Evolutionary conservation across 192 early-diverging fungal species (phyloP), one percentile per base, ranked within the genome.

Genomic region (Coemansia sp.): DNA sequence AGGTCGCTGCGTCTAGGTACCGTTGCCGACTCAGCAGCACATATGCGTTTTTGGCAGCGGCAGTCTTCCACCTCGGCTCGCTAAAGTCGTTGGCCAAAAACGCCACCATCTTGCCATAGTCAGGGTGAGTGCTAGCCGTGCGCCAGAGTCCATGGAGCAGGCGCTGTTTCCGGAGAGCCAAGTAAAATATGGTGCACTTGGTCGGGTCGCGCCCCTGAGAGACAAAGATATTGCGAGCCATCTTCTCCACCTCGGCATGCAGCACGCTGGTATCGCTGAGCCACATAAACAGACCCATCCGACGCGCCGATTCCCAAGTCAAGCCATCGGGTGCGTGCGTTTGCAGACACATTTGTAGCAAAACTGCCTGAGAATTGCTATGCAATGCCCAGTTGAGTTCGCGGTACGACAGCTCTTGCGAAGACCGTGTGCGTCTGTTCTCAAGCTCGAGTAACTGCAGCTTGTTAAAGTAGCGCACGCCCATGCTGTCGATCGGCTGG

Each of bases 1-100:
- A 99, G 0, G 96, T 90, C 0, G 93, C 97, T 0, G 97, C 95
- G 74, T 97, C 94, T 46, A 93, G 89, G 71, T 93, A 98, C 53
- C 97, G 86, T 67, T 98, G 96, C 70, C 94, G 95, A 66, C 97
- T 95, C 27, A 99, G 79, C 41, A 99, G 74, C n/a, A 92, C 98
- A 82, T 93, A 99, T 3, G 98, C 98, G 72, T 99, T 99, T 74
- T 99, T 99, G n/a, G 90, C 79, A 3, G 98, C 98, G 0, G 97
- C 95, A 16, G 90, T 95, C 69, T 88, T 90, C 98, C 98, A 99
- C 46, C 94, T 81, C 5, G 90, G 86, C 62, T 94, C 88, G 16
- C 88, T 85, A 87, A 99, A 99, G 80, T 98, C 94, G 81, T 98
- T 93, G 7, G 89, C 85, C 52, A 99, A 78, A 76, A 99, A 98